Conservation (phyloP, 306 rosid species). For the Trifolium subterraneum region DNA sequence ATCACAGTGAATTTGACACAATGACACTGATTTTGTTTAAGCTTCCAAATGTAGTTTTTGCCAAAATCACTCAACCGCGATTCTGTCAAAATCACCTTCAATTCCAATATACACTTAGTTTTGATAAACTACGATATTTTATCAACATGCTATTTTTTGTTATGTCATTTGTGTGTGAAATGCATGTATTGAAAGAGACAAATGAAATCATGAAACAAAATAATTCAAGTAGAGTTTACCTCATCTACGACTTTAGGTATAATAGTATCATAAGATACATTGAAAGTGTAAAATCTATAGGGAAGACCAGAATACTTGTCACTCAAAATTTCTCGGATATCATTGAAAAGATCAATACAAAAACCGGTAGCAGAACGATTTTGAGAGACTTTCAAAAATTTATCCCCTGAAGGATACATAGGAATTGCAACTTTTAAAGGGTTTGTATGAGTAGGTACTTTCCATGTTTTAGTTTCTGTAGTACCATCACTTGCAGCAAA, state of each 20-base stretch:
- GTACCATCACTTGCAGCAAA: constrained; percentile 30
- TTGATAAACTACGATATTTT: too few relatives aligned
- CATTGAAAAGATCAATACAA: constrained; percentile 48
- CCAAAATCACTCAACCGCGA: too few relatives aligned
- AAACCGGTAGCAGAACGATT: constrained; percentile 47
- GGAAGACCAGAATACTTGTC: constrained; percentile 45
- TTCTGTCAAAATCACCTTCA: too few relatives aligned
- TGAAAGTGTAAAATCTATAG: constrained; percentile 21
- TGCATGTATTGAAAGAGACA: constrained; percentile 6
- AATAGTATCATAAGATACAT: constrained; percentile 42
- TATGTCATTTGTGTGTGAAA: constrained; percentile 6
- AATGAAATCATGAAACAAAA: background rate
- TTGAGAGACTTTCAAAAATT: constrained; percentile 47
- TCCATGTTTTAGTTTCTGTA: constrained; percentile 51
- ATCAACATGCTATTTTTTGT: background rate
- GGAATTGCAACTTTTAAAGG: constrained; percentile 63
- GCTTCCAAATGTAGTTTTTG: background rate
- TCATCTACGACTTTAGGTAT: constrained; percentile 38
- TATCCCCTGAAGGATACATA: constrained; percentile 44
- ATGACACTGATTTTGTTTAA: background rate
- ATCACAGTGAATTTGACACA: background rate
- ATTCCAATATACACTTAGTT: background rate
- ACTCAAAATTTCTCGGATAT: constrained; percentile 16
- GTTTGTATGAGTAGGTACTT: constrained; percentile 41
- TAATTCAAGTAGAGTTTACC: constrained; percentile 38